Percentiles rank a stretch among this genome's conserved stretches.
These are phyloP conservation scores for Cryptococcus sp. DNA, from an alignment of 1,284 basidiomycete genomes.

Conservation along the genomic window DNA sequence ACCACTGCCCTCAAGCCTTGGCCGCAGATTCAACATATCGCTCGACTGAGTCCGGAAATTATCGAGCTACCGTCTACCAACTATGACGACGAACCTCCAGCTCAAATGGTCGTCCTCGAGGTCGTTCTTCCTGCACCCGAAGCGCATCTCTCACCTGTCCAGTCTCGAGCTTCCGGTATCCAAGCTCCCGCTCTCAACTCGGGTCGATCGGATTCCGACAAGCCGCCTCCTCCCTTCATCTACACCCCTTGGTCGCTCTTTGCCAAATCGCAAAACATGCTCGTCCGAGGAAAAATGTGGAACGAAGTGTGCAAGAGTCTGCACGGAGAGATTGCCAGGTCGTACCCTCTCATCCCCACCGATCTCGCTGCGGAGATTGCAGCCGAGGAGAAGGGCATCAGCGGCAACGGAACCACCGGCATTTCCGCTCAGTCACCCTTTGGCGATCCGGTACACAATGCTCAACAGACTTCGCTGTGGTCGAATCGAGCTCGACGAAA, in stretches of 20 bases:
- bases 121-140: conserved; percentile 49
- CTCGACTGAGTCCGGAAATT: conserved; percentile 50
- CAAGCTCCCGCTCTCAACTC: conserved; percentile 36
- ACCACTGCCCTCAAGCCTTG: conserved; percentile 48
- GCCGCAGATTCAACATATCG: conserved; percentile 47
- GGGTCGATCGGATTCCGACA: conserved; percentile 42
- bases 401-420: conserved; percentile 8
- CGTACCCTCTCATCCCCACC: conserved; percentile 43
- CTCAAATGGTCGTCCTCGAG: conserved; percentile 50
- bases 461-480: conserved; percentile 9
- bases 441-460: conserved; percentile 1
- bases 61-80: conserved; percentile 48
- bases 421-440: conserved; percentile 14
- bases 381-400: conserved; percentile 21
- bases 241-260: conserved; percentile 52
- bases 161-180: conserved; percentile 39
- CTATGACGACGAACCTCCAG: conserved; percentile 37
- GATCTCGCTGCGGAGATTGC: conserved; percentile 40
- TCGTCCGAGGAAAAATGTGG: conserved; percentile 16
- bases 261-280: conserved; percentile 45
- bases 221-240: conserved; percentile 49
- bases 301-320: conserved; percentile 8
- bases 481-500: conserved; percentile 5
- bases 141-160: conserved; percentile 32
- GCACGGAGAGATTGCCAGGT: conserved; percentile 37